Evolutionary conservation across 1,139 yeast species (phyloP), one percentile per base, ranked within the genome.

Genomic region (Arxiozyma bovina): DNA sequence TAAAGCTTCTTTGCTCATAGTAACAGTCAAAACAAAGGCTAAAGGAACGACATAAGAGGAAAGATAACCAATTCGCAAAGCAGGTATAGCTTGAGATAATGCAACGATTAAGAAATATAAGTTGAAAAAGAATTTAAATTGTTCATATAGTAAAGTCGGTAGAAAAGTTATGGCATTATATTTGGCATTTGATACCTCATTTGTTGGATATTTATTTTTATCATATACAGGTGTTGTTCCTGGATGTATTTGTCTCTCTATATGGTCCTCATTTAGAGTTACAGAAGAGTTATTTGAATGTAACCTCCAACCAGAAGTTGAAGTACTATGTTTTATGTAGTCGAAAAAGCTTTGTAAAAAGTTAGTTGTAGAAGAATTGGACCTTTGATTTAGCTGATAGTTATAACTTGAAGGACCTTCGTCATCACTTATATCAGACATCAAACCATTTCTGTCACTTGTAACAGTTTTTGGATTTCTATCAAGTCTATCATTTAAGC

Each of bases 101-200:
- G 99, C 99, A 59, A 94, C 99, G 45, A 94, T 68, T 54, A 94
- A 73, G 67, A 94, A 94, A 71, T 94, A 94, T 53, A 94, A 74
- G 70, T 94, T 94, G 77, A 90, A 94, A 71, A 94, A 94, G 70
- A 93, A 93, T 72, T 90, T 90, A 81, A 94, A 94, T 74, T 94
- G 99, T 69, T 93, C 97, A 69, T 87, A 94, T 46, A 94, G 76
- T 54, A 93, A 83, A 47, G 89, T 77, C 4, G 99, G 99, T 15
- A 94, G 73, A 65, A 94, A 94, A 1, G 96, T 83, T 46, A 89
- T 70, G 3, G 94, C 89, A 64, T 89, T 87, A 72, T 94, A 94
- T 71, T 91, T 93, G 34, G 99, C 98, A 70, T 94, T 94, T 49
- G 96, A 88, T 12, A 94, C 80, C 21, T 94, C 88, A 67, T 93